These are phyloP conservation scores for Akanthomyces dipterigenus DNA, from an alignment of 2,329 filamentous ascomycete species.

Conservation along the genomic window DNA sequence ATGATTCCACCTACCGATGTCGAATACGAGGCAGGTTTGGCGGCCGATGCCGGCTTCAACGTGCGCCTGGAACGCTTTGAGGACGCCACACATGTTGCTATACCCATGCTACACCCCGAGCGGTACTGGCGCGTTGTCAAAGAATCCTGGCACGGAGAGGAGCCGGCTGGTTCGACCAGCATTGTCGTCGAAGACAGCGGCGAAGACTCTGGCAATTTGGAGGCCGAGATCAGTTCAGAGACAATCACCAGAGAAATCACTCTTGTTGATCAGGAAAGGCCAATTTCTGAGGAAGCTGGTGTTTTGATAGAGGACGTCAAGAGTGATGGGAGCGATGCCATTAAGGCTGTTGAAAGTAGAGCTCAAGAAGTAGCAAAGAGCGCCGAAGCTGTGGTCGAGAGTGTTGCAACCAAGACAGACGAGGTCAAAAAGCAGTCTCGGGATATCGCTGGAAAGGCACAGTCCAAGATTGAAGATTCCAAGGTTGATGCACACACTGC, in stretches of 20 bases:
- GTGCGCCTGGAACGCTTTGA: slow-evolving; percentile 40
- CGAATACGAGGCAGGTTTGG: slow-evolving; percentile 39
- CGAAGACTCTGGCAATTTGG: neutral
- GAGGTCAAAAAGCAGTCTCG: neutral
- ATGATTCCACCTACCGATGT: slow-evolving; percentile 42
- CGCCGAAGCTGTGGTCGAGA: neutral
- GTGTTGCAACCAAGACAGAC: neutral
- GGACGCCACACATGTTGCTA: slow-evolving; percentile 44
- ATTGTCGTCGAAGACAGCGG: neutral
- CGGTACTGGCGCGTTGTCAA: slow-evolving; percentile 46
- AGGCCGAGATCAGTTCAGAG: neutral
- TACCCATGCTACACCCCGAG: slow-evolving; percentile 36
- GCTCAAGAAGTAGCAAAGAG: neutral
- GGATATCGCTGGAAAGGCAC: neutral
- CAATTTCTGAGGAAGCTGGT: neutral
- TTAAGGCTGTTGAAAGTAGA: neutral
- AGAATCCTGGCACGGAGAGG: slow-evolving; percentile 36
- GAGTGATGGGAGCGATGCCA: neutral
- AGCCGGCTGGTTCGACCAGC: neutral
- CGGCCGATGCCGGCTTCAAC: slow-evolving; percentile 30
- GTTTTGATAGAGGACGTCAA: neutral
- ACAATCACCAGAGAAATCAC: neutral
- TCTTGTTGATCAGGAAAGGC: neutral
- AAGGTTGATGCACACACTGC: neutral
- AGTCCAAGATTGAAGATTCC: neutral